A percentile compares a stretch with the other conserved stretches of the same genome.
Conservation (phyloP, 2,329 filamentous ascomycete genomes). For the Simplicillium sp. region DNA sequence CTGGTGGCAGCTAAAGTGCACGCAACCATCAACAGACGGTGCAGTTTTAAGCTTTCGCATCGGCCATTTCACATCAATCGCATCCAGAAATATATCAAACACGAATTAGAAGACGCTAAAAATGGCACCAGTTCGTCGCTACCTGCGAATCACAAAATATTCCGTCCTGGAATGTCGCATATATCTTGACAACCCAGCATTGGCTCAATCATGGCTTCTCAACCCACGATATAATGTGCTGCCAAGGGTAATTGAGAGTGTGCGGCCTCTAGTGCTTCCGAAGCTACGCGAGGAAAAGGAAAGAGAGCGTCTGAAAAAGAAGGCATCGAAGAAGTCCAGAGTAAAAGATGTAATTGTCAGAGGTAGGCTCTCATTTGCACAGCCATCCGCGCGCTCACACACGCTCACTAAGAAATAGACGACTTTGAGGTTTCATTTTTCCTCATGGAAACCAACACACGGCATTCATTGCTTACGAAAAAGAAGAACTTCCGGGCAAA, state of each 20-base stretch:
- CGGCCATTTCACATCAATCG: too few relatives aligned
- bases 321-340: slow-evolving; percentile 61
- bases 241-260: slow-evolving; percentile 71
- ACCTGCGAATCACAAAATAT: slow-evolving; percentile 84
- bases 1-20: too few relatives aligned
- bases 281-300: slow-evolving; percentile 82
- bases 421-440: slow-evolving; percentile 96
- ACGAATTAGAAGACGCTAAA: neutral
- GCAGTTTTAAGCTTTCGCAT: too few relatives aligned
- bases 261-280: slow-evolving; percentile 78
- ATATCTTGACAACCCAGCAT: slow-evolving; percentile 83
- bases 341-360: slow-evolving; percentile 82
- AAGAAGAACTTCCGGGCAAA: slow-evolving; percentile 66
- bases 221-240: slow-evolving; percentile 68
- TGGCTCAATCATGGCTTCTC: slow-evolving; percentile 76
- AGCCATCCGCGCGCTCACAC: neutral
- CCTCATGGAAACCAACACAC: slow-evolving; percentile 73
- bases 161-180: slow-evolving; percentile 96
- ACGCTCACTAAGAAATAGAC: slow-evolving; percentile 42
- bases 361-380: slow-evolving; percentile 39
- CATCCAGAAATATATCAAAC: too few relatives aligned
- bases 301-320: slow-evolving; percentile 46
- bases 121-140: slow-evolving; percentile 85
- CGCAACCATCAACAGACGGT: too few relatives aligned
- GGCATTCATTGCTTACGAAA: slow-evolving; percentile 80